phyloP scores from a whole-genome alignment of 75 land plant species.

The Gnetum montanum region DNA sequence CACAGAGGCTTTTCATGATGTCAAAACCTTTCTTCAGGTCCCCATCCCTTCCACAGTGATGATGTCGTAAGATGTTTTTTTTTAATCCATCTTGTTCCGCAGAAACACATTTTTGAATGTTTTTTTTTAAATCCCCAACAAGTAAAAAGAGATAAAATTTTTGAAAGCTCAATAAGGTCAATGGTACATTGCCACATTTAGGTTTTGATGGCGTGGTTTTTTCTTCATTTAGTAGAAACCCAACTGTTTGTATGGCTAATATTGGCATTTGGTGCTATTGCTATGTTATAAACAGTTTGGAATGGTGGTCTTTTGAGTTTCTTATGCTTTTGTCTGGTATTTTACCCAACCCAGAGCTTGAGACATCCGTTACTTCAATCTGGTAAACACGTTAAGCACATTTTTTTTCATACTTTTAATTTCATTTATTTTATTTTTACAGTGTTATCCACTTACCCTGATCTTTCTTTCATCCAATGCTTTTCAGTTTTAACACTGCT shows the following conservation, averaged over 20 bases:
- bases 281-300: conserved; percentile 51
- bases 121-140: too few relatives aligned
- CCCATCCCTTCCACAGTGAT: conserved; percentile 69
- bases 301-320: conserved; percentile 60
- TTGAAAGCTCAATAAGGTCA: too few relatives aligned
- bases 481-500: conserved; percentile 28
- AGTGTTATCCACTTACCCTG: too few relatives aligned
- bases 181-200: too few relatives aligned
- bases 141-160: too few relatives aligned
- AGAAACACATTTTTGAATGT: too few relatives aligned
- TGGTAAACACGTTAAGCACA: conserved; percentile 17
- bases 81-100: too few relatives aligned
- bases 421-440: too few relatives aligned
- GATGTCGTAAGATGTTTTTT: conserved; percentile 83
- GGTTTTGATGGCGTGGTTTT: too few relatives aligned
- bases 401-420: conserved; percentile 21
- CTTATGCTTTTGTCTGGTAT: conserved; percentile 62
- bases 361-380: conserved; percentile 53
- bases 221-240: too few relatives aligned
- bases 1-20: conserved; percentile 44
- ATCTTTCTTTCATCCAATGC: conserved; percentile 2
- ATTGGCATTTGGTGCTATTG: too few relatives aligned
- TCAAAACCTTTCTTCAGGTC: conserved; percentile 39
- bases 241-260: too few relatives aligned
- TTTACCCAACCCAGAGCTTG: conserved; percentile 63